Percentiles rank a stretch among this genome's conserved stretches.
phyloP scores from a whole-genome alignment of 164 flowering plant genomes.

The Liquidambar formosana region DNA sequence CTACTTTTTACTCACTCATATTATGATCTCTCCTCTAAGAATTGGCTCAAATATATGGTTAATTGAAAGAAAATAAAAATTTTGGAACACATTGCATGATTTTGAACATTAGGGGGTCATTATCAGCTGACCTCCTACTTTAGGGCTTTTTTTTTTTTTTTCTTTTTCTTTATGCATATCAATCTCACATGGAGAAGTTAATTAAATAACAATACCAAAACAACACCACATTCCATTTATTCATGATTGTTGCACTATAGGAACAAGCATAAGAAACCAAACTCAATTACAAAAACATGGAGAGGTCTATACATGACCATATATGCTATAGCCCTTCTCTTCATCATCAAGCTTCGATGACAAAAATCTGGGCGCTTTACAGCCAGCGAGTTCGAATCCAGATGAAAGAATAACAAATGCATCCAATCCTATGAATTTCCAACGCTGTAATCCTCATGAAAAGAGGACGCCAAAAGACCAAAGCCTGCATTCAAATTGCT shows the following conservation, averaged over 20 bases:
- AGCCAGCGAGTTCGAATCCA: background rate
- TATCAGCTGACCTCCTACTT: no score
- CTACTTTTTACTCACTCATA: no score
- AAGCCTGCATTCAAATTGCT: conserved; percentile 8
- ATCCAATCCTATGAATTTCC: background rate
- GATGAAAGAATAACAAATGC: conserved; percentile 22
- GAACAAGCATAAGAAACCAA: background rate
- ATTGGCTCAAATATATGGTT: no score
- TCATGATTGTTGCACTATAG: background rate
- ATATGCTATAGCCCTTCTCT: background rate
- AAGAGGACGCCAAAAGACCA: background rate
- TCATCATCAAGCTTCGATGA: conserved; percentile 11
- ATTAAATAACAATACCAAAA: background rate
- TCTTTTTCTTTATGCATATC: no score
- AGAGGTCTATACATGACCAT: background rate
- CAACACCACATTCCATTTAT: background rate
- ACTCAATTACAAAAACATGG: background rate
- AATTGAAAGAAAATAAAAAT: no score
- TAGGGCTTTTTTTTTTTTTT: no score
- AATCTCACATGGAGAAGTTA: no score
- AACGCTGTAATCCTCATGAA: background rate
- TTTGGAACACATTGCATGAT: no score
- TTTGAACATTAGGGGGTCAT: no score
- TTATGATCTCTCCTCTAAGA: no score
- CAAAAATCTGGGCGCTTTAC: background rate